phyloP scores from a whole-genome alignment of 306 rosid genomes.

The Astragalus membranaceus region DNA sequence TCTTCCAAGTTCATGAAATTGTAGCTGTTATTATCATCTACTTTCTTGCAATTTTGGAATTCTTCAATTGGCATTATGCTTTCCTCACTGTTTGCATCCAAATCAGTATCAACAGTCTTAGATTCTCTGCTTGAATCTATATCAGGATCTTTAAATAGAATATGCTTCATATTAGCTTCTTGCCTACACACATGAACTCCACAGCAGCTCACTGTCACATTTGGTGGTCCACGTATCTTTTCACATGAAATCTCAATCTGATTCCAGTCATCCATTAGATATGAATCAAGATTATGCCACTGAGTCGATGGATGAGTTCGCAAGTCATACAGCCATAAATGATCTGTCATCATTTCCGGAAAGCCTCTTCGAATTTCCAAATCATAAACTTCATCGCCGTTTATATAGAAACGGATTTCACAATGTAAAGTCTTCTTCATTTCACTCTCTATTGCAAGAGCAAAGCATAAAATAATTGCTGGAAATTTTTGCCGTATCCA shows the following conservation, averaged over 20 bases:
- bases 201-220: background rate
- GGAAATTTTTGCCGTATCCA: background rate
- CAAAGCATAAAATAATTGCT: background rate
- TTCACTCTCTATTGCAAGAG: background rate
- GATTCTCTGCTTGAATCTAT: background rate
- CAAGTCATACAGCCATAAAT: conserved; percentile 1
- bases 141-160: conserved; percentile 1
- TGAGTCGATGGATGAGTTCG: background rate
- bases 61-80: background rate
- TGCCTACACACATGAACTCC: background rate
- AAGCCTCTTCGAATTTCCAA: background rate
- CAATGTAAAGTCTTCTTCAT: conserved; percentile 4
- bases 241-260: conserved; percentile 2
- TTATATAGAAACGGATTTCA: background rate
- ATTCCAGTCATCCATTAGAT: background rate
- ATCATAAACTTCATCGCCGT: background rate
- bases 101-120: background rate
- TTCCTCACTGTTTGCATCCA: background rate
- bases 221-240: background rate
- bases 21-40: background rate
- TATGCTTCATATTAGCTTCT: background rate
- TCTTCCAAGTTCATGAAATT: background rate
- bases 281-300: background rate
- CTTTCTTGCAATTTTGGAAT: background rate
- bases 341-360: background rate